Conservation (phyloP, 2,329 filamentous ascomycete species). For the Trichoderma koningiopsis region DNA sequence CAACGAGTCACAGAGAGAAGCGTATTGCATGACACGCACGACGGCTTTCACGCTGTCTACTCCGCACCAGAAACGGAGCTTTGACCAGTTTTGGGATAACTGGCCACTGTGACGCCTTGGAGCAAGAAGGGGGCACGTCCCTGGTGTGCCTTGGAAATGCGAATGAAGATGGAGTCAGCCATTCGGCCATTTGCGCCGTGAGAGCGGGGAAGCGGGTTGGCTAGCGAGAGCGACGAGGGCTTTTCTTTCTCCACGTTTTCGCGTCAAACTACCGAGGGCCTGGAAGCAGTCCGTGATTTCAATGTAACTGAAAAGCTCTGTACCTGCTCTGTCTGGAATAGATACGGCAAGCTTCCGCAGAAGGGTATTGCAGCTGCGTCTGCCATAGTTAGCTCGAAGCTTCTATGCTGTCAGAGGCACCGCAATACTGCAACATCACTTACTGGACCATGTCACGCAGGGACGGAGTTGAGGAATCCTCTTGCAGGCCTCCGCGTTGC, state of each 20-base stretch:
- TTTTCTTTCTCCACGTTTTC: conserved; percentile 19
- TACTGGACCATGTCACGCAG: neutral
- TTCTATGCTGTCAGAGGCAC: neutral
- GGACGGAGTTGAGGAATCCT: neutral
- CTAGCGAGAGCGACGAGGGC: neutral
- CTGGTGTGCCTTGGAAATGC: neutral
- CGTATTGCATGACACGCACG: neutral
- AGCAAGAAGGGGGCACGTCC: neutral
- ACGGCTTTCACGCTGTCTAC: neutral
- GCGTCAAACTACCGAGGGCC: conserved; percentile 7
- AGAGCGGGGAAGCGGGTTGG: conserved; percentile 18
- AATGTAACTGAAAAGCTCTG: neutral
- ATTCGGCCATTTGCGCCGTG: neutral
- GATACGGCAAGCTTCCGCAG: neutral
- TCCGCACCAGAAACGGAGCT: conserved; percentile 19
- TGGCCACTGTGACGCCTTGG: conserved; percentile 9
- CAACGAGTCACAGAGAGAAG: neutral
- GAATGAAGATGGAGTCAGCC: conserved; percentile 8
- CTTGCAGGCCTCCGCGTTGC: neutral
- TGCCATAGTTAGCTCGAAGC: neutral
- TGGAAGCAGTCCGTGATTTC: conserved; percentile 7
- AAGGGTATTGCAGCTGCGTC: neutral
- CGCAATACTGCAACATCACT: neutral
- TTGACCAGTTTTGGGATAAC: conserved; percentile 20
- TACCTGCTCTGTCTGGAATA: neutral